These are phyloP conservation scores for Sordaria brevicollis DNA, from an alignment of 495 filamentous ascomycete species.

Conservation along the genomic window DNA sequence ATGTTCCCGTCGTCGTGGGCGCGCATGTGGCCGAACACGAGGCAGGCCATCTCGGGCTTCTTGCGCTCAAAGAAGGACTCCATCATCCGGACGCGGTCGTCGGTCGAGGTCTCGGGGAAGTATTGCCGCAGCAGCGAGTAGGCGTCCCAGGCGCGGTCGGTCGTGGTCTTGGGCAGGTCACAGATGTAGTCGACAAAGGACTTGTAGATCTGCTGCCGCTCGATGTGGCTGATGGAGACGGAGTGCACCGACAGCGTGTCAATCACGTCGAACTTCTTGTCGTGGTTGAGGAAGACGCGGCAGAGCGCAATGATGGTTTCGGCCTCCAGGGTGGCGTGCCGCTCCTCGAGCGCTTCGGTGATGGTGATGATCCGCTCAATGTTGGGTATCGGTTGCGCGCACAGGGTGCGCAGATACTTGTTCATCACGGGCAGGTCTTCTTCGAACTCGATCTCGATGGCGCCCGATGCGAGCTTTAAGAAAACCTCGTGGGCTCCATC, in stretches of 20 bases:
- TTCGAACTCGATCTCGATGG: slow-evolving; percentile 33
- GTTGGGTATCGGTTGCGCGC: slow-evolving; percentile 37
- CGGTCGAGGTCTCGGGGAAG: slow-evolving; percentile 62
- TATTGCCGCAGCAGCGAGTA: slow-evolving; percentile 67
- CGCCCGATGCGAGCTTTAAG: slow-evolving; percentile 42
- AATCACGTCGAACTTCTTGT: slow-evolving; percentile 62
- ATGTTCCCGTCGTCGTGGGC: slow-evolving; percentile 43
- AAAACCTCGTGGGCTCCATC: slow-evolving; percentile 54
- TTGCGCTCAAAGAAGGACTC: slow-evolving; percentile 65
- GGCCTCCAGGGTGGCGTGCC: slow-evolving; percentile 54
- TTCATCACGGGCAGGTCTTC: slow-evolving; percentile 58
- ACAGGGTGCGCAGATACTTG: slow-evolving; percentile 66
- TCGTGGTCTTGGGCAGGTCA: slow-evolving; percentile 48
- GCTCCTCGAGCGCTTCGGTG: slow-evolving; percentile 63
- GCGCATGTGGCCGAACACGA: slow-evolving; percentile 87
- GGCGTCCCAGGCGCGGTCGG: slow-evolving; percentile 62
- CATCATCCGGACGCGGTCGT: slow-evolving; percentile 64
- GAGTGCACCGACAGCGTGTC: slow-evolving; percentile 64
- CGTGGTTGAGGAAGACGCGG: slow-evolving; percentile 56
- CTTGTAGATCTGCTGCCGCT: slow-evolving; percentile 52
- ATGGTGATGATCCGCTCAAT: slow-evolving; percentile 62
- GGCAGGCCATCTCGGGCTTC: slow-evolving; percentile 68
- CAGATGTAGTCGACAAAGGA: slow-evolving; percentile 52
- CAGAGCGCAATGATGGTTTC: slow-evolving; percentile 64
- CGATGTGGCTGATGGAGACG: slow-evolving; percentile 49